A percentile compares a stretch with the other conserved stretches of the same genome.
phyloP scores from a whole-genome alignment of 345 rosid genomes.

The Physaria fendleri region DNA sequence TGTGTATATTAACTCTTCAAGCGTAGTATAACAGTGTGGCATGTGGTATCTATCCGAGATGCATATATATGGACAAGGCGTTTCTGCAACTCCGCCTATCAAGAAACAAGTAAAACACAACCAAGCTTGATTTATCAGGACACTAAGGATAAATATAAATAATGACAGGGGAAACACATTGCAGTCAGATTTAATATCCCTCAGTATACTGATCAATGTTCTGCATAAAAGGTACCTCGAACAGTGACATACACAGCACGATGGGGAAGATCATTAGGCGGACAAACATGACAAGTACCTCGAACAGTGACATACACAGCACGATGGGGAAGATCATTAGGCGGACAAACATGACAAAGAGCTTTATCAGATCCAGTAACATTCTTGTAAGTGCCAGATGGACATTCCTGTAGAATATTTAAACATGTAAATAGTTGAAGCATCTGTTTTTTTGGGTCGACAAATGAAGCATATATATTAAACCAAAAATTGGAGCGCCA shows the following conservation, averaged over 20 bases:
- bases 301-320: constrained; percentile 55
- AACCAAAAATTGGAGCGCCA: not conserved
- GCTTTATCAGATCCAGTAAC: constrained; percentile 63
- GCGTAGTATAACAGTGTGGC: constrained; percentile 87
- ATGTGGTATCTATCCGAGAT: constrained; percentile 79
- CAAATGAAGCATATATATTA: not conserved
- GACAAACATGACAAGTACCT: constrained; percentile 58
- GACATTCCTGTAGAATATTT: constrained; percentile 67
- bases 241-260: constrained; percentile 60
- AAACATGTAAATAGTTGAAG: not conserved
- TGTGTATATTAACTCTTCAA: constrained; percentile 86
- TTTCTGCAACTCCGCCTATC: constrained; percentile 80
- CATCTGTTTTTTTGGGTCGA: not conserved
- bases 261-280: constrained; percentile 58
- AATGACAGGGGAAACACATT: not conserved
- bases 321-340: constrained; percentile 67
- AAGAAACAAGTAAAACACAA: constrained; percentile 2
- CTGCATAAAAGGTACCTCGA: constrained; percentile 39
- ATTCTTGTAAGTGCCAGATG: constrained; percentile 84
- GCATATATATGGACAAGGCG: constrained; percentile 82
- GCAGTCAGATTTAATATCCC: not conserved
- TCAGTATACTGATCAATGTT: not conserved
- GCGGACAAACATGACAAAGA: constrained; percentile 62
- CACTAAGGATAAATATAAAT: not conserved
- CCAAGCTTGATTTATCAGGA: not conserved